A percentile compares a stretch with the other conserved stretches of the same genome.
These are phyloP conservation scores for Lanmaoa rubissima DNA, from an alignment of 768 basidiomycete genomes.

Conservation along the genomic window DNA sequence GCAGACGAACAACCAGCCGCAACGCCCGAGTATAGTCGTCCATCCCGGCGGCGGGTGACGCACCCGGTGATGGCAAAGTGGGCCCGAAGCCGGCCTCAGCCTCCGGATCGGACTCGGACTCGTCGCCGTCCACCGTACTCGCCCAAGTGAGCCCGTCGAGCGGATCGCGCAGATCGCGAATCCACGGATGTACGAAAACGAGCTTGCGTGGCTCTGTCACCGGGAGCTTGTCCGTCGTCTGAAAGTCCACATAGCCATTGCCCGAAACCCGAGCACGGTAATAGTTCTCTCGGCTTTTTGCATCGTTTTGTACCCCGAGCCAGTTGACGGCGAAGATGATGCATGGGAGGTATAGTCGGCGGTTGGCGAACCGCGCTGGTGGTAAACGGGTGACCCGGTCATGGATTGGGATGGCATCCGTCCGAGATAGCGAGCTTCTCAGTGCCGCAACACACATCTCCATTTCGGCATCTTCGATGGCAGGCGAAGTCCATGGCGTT, in stretches of 20 bases:
- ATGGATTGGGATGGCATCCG: background rate
- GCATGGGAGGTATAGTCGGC: background rate
- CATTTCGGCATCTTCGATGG: background rate
- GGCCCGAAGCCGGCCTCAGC: background rate
- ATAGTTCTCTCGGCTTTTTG: background rate
- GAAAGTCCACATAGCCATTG: slow-evolving; percentile 4
- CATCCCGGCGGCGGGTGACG: too few relatives aligned
- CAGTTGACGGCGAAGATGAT: background rate
- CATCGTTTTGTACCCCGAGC: background rate
- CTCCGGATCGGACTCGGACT: background rate
- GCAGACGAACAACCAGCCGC: slow-evolving; percentile 6
- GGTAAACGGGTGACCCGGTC: background rate
- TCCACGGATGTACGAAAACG: slow-evolving; percentile 12
- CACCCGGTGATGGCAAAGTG: background rate
- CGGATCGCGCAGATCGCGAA: slow-evolving; percentile 4
- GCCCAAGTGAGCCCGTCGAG: background rate
- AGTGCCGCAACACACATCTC: background rate
- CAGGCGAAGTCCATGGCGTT: background rate
- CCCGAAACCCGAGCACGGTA: slow-evolving; percentile 6
- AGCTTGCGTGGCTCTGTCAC: background rate
- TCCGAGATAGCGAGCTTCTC: background rate
- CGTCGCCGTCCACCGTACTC: background rate
- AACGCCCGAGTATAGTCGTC: background rate
- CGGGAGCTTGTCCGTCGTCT: background rate
- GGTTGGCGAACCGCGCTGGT: background rate